phyloP scores from a whole-genome alignment of 2,329 filamentous ascomycete genomes.

The Penicillium oxalicum region DNA sequence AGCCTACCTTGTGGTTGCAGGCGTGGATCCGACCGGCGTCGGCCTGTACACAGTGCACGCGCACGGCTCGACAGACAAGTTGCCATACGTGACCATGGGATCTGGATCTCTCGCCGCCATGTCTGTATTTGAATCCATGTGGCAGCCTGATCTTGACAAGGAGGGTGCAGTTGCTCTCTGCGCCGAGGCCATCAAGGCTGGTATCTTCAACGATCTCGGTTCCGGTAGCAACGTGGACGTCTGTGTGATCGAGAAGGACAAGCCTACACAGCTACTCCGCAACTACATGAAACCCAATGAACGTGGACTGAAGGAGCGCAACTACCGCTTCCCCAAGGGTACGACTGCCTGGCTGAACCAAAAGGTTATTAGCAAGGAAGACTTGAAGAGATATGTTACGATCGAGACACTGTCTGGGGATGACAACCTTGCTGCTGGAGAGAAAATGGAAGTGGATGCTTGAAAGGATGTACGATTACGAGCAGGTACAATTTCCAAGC shows the following conservation, averaged over 20 bases:
- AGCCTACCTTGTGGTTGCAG: slow-evolving; percentile 94
- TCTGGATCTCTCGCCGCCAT: slow-evolving; percentile 93
- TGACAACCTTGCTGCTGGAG: slow-evolving; percentile 53
- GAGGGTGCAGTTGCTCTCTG: slow-evolving; percentile 79
- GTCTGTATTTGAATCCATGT: slow-evolving; percentile 95
- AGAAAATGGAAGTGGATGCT: slow-evolving; percentile 61
- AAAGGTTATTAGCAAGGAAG: slow-evolving; percentile 89
- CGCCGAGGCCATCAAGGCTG: slow-evolving; percentile 82
- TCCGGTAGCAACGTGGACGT: slow-evolving; percentile 97
- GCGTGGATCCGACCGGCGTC: slow-evolving; percentile 89
- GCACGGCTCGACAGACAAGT: slow-evolving; percentile 96
- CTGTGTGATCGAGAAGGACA: slow-evolving; percentile 88
- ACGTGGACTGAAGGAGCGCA: slow-evolving; percentile 82
- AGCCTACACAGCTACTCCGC: slow-evolving; percentile 78
- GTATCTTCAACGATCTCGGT: slow-evolving; percentile 98
- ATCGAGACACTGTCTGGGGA: slow-evolving; percentile 76
- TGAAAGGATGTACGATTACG: slow-evolving; percentile 15
- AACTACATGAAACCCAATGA: slow-evolving; percentile 93
- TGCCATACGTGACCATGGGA: slow-evolving; percentile 99
- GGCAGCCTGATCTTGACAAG: slow-evolving; percentile 70
- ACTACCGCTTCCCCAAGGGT: slow-evolving; percentile 82
- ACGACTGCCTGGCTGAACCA: slow-evolving; percentile 96
- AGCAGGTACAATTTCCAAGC: slow-evolving; percentile 4
- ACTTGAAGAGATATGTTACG: slow-evolving; percentile 89
- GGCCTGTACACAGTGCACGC: slow-evolving; percentile 98